phyloP scores from a whole-genome alignment of 768 basidiomycete genomes.

The Termitomyces sp. region DNA sequence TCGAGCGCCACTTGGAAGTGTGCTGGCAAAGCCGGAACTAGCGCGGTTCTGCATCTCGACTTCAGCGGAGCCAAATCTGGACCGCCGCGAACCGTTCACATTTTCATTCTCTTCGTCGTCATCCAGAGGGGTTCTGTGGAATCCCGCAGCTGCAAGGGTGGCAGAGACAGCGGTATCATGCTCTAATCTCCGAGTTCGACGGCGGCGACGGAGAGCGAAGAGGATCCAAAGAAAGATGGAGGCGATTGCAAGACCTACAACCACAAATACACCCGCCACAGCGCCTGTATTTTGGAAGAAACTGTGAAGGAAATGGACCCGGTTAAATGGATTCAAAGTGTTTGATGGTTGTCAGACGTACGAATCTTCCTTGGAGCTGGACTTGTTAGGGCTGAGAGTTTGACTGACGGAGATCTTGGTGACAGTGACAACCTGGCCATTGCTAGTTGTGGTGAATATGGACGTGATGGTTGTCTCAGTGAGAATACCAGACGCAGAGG shows the following conservation, averaged over 20 bases:
- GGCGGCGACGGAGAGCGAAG: conserved; percentile 64
- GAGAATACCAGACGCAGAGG: background rate
- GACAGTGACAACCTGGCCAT: conserved; percentile 50
- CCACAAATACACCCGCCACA: conserved; percentile 86
- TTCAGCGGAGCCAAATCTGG: conserved; percentile 22
- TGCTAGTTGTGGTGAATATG: conserved; percentile 43
- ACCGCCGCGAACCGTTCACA: conserved; percentile 16
- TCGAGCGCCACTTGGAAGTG: conserved; percentile 23
- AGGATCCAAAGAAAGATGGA: conserved; percentile 65
- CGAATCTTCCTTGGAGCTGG: conserved; percentile 38
- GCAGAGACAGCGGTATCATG: conserved; percentile 70
- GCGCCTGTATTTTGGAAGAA: conserved; percentile 90
- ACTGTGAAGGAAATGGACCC: conserved; percentile 26
- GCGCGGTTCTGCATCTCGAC: conserved; percentile 37
- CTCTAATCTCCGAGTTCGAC: conserved; percentile 54
- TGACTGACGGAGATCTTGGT: conserved; percentile 68
- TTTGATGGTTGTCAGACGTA: conserved; percentile 26
- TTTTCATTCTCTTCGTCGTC: conserved; percentile 43
- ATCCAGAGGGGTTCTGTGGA: conserved; percentile 61
- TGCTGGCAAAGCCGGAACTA: conserved; percentile 27
- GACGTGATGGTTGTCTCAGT: conserved; percentile 43
- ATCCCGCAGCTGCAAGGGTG: conserved; percentile 65
- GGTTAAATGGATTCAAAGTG: conserved; percentile 4
- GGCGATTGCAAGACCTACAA: conserved; percentile 77
- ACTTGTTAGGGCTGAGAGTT: conserved; percentile 51